Evolutionary conservation across 2,329 filamentous ascomycete genomes (phyloP).

Genomic region (Fusarium albosuccineum): DNA sequence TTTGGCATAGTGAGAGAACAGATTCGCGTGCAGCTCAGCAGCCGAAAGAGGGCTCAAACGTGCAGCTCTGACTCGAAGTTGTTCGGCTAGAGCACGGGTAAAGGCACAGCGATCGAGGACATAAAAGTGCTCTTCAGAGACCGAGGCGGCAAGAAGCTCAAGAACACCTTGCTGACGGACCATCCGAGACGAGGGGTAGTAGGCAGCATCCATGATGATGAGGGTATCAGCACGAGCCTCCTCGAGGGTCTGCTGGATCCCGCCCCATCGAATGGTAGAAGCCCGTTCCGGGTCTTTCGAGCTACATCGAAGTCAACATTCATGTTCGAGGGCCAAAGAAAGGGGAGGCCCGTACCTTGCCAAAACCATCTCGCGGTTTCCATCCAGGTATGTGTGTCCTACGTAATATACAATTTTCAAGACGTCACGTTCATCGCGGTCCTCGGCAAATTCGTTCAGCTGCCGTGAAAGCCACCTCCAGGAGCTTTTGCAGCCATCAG

Average conservation of each 20-base stretch:
- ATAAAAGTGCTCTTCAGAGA: conserved; percentile 64
- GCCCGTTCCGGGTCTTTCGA: conserved; percentile 60
- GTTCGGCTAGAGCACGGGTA: conserved; percentile 63
- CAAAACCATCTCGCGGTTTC: conserved; percentile 68
- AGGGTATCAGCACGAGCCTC: conserved; percentile 68
- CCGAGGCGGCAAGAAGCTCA: conserved; percentile 68
- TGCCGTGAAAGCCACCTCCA: conserved; percentile 67
- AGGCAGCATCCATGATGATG: conserved; percentile 70
- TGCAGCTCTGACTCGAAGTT: conserved; percentile 61
- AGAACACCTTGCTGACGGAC: conserved; percentile 66
- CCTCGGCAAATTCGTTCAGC: conserved; percentile 66
- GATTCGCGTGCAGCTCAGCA: conserved; percentile 66
- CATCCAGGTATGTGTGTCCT: conserved; percentile 67
- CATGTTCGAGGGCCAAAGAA: neutral
- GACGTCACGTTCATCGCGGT: conserved; percentile 66
- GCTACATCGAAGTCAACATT: conserved; percentile 52
- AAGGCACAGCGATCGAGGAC: conserved; percentile 65
- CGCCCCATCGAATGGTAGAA: conserved; percentile 66
- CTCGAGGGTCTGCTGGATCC: conserved; percentile 68
- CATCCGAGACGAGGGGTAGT: conserved; percentile 67
- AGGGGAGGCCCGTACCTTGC: conserved; percentile 60
- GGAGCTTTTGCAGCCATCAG: conserved; percentile 62
- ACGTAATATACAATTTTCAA: conserved; percentile 72
- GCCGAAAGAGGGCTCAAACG: conserved; percentile 63
- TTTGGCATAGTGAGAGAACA: conserved; percentile 65